phyloP scores from a whole-genome alignment of 169 alveolate genomes.

The Plasmodium blacklocki region DNA sequence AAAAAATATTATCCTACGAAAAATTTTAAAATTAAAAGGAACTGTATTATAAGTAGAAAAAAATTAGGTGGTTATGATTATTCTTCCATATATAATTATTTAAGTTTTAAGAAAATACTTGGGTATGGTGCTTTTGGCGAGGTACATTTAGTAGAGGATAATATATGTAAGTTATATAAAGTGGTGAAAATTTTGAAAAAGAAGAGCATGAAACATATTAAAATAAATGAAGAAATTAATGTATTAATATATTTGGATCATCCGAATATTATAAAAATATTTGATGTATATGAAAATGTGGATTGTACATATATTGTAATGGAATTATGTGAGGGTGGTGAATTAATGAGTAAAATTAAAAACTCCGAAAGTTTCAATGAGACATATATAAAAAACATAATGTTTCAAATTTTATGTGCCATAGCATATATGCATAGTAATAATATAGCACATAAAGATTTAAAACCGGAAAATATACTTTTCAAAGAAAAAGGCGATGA shows the following conservation, averaged over 20 bases:
- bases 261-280: slow-evolving; percentile 93
- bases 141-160: slow-evolving; percentile 82
- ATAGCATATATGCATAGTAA: slow-evolving; percentile 94
- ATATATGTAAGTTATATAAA: slow-evolving; percentile 68
- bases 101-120: slow-evolving; percentile 79
- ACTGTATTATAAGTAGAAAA: slow-evolving; percentile 73
- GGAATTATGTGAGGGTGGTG: slow-evolving; percentile 98
- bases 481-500: slow-evolving; percentile 77
- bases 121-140: slow-evolving; percentile 87
- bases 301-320: slow-evolving; percentile 93
- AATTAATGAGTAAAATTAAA: slow-evolving; percentile 95
- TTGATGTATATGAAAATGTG: slow-evolving; percentile 93
- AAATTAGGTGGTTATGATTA: slow-evolving; percentile 68
- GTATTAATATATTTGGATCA: slow-evolving; percentile 88
- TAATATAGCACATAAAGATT: slow-evolving; percentile 87
- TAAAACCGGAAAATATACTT: slow-evolving; percentile 86
- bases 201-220: slow-evolving; percentile 63
- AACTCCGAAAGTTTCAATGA: slow-evolving; percentile 92
- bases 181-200: slow-evolving; percentile 73
- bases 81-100: slow-evolving; percentile 63
- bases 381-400: slow-evolving; percentile 91
- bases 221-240: slow-evolving; percentile 75
- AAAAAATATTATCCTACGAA: slow-evolving; percentile 74
- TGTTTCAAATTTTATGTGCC: slow-evolving; percentile 94
- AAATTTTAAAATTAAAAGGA: slow-evolving; percentile 73